Base-by-base conservation (phyloP, 208 protist genomes). In the Trypanosoma boissoni region DNA sequence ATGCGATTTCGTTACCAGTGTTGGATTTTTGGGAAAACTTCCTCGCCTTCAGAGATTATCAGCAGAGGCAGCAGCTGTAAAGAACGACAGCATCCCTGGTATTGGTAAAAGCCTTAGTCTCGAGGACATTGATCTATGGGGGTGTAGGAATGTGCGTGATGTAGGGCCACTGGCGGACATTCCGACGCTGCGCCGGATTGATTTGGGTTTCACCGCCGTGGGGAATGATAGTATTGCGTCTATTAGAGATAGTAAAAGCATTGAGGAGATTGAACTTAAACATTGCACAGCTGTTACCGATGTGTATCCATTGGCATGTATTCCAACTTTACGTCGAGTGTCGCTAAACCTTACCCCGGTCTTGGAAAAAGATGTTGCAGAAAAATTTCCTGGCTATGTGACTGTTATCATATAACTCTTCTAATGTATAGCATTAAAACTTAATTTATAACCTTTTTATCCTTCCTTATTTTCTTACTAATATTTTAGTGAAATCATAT, bases 1-100 rank as follows among this genome's bases (percentile, higher is more conserved):
- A 14, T 87, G 86, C 36, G 39, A 50, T 2, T 43, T 45, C 16
- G 53, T 89, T 12, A 78, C 75, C 3, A 76, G 77, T 59, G 54
- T 92, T 23, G 72, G 65, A 39, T 62, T 60, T 43, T 57, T 92
- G 2, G 68, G 72, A 37, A 26, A 28, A 7, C 74, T 92, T 43
- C 36, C 34, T 5, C 55, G 57, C 28, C 64, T 92, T 34, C 48
- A 45, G 23, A 69, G 64, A 20, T 50, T 88, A 36, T 59, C 82
- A 43, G 50, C 80, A 10, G 69, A 78, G n/a, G 58, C 70, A 14
- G 81, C 76, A 1, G 57, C 64, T 43, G 50, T 91, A 24, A 87
- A 72, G 10, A 79, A 77, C 53, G 68, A 77, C 9, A 80, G 83
- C 2, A 65, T 88, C 12, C 57, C 42, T 12, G 73, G 68, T 24